These are phyloP conservation scores for Tetradesmus lagerheimii DNA, from an alignment of 139 green algal genomes.

Conservation along the genomic window DNA sequence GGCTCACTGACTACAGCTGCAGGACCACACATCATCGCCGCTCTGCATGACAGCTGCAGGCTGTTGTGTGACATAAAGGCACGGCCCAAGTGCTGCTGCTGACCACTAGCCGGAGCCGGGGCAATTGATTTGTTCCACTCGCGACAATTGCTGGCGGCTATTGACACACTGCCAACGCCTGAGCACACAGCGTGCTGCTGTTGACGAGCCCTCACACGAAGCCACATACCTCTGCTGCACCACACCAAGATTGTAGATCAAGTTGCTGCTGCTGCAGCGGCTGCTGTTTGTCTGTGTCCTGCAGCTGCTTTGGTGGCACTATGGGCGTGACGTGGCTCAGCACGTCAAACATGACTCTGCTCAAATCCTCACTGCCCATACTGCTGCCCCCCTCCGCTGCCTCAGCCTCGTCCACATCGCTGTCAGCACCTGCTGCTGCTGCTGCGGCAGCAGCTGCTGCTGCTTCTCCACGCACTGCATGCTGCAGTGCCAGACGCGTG, in stretches of 20 bases:
- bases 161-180: no score
- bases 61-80: no score
- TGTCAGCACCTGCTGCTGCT: conserved; percentile 28
- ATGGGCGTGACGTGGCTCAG: conserved; percentile 41
- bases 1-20: no score
- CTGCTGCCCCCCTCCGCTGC: neutral
- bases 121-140: no score
- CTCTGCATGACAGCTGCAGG: no score
- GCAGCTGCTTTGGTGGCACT: neutral
- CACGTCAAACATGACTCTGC: conserved; percentile 58
- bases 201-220: no score
- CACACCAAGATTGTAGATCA: conserved; percentile 74
- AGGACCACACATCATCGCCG: no score
- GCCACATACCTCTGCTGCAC: conserved; percentile 63
- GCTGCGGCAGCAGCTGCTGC: neutral
- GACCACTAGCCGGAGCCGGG: no score
- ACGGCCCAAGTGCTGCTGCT: no score
- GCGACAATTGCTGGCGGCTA: no score
- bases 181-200: neutral
- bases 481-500: conserved; percentile 45
- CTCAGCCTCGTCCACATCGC: conserved; percentile 29
- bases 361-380: conserved; percentile 43
- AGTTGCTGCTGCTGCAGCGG: conserved; percentile 24
- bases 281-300: conserved; percentile 33
- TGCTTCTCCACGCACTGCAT: conserved; percentile 11